Evolutionary conservation across 2,329 filamentous ascomycete species (phyloP).

Genomic region (Sclerotinia borealis): DNA sequence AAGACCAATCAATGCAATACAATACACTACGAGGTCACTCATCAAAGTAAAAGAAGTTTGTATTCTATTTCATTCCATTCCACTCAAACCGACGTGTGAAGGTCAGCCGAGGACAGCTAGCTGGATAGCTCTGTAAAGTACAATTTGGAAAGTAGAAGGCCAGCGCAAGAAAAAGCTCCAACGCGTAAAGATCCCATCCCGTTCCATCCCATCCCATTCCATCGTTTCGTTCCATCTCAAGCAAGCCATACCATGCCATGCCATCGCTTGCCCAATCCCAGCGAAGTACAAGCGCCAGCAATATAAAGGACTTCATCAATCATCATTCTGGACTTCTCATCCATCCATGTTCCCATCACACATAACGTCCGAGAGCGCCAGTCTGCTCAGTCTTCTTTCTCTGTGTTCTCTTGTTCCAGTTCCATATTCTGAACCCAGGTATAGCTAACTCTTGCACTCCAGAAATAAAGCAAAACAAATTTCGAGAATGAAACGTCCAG

Average conservation of each 20-base stretch:
- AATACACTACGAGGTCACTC: too few species aligned
- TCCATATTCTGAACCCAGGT: background rate
- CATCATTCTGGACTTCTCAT: background rate
- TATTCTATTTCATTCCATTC: background rate
- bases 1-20: background rate
- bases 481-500: constrained; percentile 24
- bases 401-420: background rate
- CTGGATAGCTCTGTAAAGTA: background rate
- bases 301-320: constrained; percentile 1
- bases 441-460: background rate
- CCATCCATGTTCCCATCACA: background rate
- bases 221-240: background rate
- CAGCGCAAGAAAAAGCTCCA: background rate
- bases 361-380: background rate
- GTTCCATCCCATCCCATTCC: background rate
- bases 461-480: constrained; percentile 1
- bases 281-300: constrained; percentile 5
- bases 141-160: constrained; percentile 2
- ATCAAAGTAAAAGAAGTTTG: background rate
- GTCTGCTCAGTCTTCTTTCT: background rate
- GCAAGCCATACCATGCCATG: background rate
- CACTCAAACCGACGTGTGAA: background rate
- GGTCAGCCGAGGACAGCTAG: background rate
- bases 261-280: background rate
- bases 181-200: background rate